Base-by-base conservation (phyloP, 106 monocot genomes). In the Triglochin maritima region DNA sequence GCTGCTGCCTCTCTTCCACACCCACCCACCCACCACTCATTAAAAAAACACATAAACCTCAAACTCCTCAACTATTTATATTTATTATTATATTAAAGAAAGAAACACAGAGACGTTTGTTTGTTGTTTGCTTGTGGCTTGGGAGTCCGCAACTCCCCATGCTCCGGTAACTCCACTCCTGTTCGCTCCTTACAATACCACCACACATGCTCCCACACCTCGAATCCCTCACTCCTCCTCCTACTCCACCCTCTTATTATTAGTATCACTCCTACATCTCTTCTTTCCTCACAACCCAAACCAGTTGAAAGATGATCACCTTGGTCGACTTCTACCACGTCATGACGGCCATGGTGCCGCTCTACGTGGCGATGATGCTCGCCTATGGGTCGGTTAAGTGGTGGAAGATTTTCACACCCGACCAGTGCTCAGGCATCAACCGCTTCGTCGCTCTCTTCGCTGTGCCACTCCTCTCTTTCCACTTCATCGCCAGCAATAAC, bases 291-390 rank as follows among this genome's bases (percentile, higher is more conserved):
- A n/a, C 29, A 3, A 66, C 50, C 15, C 9, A 4, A 41, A 44
- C 62, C 4, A 46, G 43, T 11, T 52, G 11, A 9, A 64, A 72
- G 63, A 86, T 86, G 86, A 86, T 86, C 15, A 86, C 60, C 13
- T 29, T 49, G 3, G 1, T 50, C 8, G 86, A 86, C 57, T 86
- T 86, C 77, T 86, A 86, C 76, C 79, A 86, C 42, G 86, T 86
- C 42, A 82, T 86, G 86, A 86, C 86, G 67, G 82, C 86, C 11
- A 64, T 86, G 66, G 86, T 86, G 66, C 86, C 86, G 49, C 79
- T 86, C 4, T 82, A 86, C 85, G 85, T 85, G 66, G 85, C 85
- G 16, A 85, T 85, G 85, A 76, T 85, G 44, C 76, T 85, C 11
- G 85, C 85, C 17, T 85, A 81, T 66, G 78, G 78, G 4, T 81